Evolutionary conservation across 305 asterid genomes (phyloP), one percentile per base, ranked within the genome.

Genomic region (Euphrasia arctica): DNA sequence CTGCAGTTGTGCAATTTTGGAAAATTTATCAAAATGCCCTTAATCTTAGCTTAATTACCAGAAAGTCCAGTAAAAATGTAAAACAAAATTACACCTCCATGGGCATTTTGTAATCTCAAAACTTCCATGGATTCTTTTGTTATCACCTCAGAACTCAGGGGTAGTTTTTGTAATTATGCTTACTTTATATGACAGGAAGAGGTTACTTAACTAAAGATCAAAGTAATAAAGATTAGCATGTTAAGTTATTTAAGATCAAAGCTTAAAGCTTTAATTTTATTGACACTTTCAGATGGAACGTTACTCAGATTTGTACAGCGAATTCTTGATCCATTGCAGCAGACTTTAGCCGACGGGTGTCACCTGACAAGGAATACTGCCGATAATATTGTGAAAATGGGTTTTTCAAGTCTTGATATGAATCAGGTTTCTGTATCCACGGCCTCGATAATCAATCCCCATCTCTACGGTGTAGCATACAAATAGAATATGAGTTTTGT

Each of bases 271-370:
- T 11, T 47, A 0, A 54, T 22, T 14, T 9, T 52, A 63, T 54
- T 42, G 32, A 25, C 41, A 42, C 59, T 34, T 58, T 74, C 86
- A 89, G 98, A 89, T 73, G 92, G 95, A 54, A 83, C 98, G 3
- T 5, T 74, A 60, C 89, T 79, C 58, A 77, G 86, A 78, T 66
- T 75, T 31, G 69, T 77, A 2, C 98, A 89, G 66, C 80, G 87
- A 12, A 47, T 83, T 74, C 90, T 91, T 55, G 90, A 85, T 81
- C 96, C 98, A 12, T 74, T 91, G 77, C 98, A 89, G 74, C 95
- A 82, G 71, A 48, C 71, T 9, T 58, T 91, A 22, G 88, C 95
- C 0, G 97, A 91, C 39, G 90, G 95, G 32, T 91, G 98, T 41
- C 95, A 85, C 70, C 78, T 91, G 45, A 83, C 88, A 9, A 82